Percentiles rank a stretch among this genome's conserved stretches.
phyloP scores from a whole-genome alignment of 306 rosid species.

The Spatholobus suberectus region DNA sequence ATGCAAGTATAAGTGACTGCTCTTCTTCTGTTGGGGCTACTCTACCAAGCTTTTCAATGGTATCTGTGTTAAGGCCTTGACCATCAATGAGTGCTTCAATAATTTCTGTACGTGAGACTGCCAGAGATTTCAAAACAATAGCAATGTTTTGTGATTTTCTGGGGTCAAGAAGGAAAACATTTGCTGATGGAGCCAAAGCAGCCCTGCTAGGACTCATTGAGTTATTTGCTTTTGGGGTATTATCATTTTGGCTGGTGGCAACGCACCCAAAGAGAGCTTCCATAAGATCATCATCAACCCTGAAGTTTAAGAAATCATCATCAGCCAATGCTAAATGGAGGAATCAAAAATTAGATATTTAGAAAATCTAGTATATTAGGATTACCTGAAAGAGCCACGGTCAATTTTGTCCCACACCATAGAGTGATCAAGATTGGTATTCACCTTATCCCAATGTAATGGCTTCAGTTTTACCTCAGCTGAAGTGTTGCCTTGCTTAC shows the following conservation, averaged over 20 bases:
- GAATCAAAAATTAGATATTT: neutral
- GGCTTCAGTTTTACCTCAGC: constrained; percentile 76
- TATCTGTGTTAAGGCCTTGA: constrained; percentile 68
- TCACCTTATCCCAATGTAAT: constrained; percentile 92
- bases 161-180: constrained; percentile 65
- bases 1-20: constrained; percentile 63
- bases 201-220: constrained; percentile 39
- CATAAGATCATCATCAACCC: constrained; percentile 91
- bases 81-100: constrained; percentile 77
- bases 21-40: constrained; percentile 81
- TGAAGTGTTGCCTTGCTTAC: constrained; percentile 44
- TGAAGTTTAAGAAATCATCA: constrained; percentile 38
- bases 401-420: constrained; percentile 95
- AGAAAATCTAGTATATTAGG: neutral
- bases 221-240: constrained; percentile 51
- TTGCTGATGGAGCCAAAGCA: constrained; percentile 39
- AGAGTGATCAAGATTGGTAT: constrained; percentile 72
- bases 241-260: constrained; percentile 51
- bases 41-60: constrained; percentile 80
- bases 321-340: neutral
- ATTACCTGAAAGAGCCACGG: constrained; percentile 84
- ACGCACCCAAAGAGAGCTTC: constrained; percentile 87
- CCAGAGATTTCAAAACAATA: constrained; percentile 74
- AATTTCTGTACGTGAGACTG: constrained; percentile 62
- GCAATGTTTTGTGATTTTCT: constrained; percentile 90